Percentiles rank a stretch among this genome's conserved stretches.
Conservation (phyloP, 129 eudicot genomes). For the Logfia minima region DNA sequence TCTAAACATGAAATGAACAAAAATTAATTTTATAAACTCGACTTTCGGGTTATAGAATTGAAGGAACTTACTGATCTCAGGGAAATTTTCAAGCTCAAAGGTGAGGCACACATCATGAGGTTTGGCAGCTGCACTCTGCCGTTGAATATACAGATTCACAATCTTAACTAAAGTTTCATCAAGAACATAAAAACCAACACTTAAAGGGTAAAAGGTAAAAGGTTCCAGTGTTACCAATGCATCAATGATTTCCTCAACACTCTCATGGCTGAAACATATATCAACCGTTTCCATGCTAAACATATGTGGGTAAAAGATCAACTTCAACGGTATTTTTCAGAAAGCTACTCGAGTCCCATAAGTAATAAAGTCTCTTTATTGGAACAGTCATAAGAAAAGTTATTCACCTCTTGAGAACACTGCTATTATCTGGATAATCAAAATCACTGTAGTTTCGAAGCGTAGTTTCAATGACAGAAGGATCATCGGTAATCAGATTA, state of each 20-base stretch:
- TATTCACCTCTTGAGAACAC: conserved; percentile 59
- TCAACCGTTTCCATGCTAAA: conserved; percentile 62
- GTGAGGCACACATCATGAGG: conserved; percentile 63
- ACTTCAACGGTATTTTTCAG: conserved; percentile 21
- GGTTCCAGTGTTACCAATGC: conserved; percentile 49
- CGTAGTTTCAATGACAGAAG: conserved; percentile 63
- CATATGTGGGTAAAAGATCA: conserved; percentile 1
- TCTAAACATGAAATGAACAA: conserved; percentile 37
- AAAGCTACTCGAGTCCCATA: conserved; percentile 37
- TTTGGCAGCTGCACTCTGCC: conserved; percentile 67
- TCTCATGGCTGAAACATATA: conserved; percentile 70
- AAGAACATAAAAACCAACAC: not conserved
- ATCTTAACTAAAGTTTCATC: not conserved
- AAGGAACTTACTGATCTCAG: conserved; percentile 65
- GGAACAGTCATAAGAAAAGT: not conserved
- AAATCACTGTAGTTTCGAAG: conserved; percentile 50
- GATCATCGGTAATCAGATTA: conserved; percentile 69
- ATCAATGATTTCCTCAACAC: conserved; percentile 81
- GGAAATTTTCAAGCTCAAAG: conserved; percentile 85
- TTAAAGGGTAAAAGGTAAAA: not conserved
- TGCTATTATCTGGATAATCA: conserved; percentile 53
- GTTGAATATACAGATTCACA: conserved; percentile 4
- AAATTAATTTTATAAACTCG: not conserved
- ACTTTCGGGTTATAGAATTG: not conserved
- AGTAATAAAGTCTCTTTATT: not conserved